Conservation (phyloP, 2,329 filamentous ascomycete species). For the Xylaria digitata region DNA sequence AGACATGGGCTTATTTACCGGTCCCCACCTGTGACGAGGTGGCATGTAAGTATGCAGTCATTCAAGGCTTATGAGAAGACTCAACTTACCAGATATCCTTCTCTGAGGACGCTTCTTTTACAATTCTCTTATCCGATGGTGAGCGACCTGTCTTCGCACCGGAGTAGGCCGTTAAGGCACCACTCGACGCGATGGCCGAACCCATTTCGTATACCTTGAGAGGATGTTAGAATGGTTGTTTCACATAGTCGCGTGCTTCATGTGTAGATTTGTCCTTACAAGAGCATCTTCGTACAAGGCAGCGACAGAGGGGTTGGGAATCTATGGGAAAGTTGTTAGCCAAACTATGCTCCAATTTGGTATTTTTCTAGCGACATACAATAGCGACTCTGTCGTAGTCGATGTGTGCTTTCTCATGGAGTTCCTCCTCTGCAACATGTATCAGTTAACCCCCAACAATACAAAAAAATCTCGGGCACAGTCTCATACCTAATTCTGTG, state of each 20-base stretch:
- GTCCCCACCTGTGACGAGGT: constrained; percentile 76
- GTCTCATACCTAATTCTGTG: constrained; percentile 80
- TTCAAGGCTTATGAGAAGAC: neutral
- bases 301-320: constrained; percentile 93
- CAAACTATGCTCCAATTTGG: constrained; percentile 9
- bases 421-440: constrained; percentile 77
- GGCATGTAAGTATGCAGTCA: constrained; percentile 45
- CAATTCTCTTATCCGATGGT: constrained; percentile 96
- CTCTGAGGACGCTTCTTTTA: constrained; percentile 89
- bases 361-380: constrained; percentile 66
- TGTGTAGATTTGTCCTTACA: constrained; percentile 57
- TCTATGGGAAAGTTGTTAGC: constrained; percentile 55
- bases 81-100: constrained; percentile 81
- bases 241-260: constrained; percentile 34
- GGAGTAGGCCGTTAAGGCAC: constrained; percentile 96
- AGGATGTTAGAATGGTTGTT: constrained; percentile 39
- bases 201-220: constrained; percentile 84
- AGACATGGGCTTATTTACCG: constrained; percentile 99
- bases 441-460: constrained; percentile 34
- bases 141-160: constrained; percentile 98
- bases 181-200: constrained; percentile 94
- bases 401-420: constrained; percentile 97
- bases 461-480: constrained; percentile 15
- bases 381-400: constrained; percentile 99
- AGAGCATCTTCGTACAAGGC: constrained; percentile 99